Conservation (phyloP, 106 monocot species). For the Phalaenopsis equestris region DNA sequence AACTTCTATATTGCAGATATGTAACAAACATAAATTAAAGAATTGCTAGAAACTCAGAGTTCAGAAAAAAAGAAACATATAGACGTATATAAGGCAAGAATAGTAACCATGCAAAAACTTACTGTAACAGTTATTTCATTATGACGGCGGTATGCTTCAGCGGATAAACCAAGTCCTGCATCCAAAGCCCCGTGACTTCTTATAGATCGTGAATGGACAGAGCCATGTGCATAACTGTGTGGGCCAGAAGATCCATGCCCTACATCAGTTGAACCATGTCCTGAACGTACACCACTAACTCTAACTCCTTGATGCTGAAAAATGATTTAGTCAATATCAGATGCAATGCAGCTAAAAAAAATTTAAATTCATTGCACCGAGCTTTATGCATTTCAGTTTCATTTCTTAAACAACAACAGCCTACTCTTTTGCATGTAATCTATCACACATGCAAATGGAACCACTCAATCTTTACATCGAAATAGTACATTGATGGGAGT, state of each 20-base stretch:
- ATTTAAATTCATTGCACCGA: not conserved
- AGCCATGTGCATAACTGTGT: not conserved
- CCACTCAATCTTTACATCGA: not conserved
- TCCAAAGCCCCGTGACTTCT: slow-evolving; percentile 30
- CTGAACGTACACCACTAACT: slow-evolving; percentile 10
- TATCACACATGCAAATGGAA: not conserved
- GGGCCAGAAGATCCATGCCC: slow-evolving; percentile 13
- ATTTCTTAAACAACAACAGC: not conserved
- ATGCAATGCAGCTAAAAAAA: not conserved
- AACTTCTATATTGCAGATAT: not conserved
- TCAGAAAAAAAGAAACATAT: not conserved
- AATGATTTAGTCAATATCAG: not conserved
- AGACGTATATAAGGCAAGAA: not conserved
- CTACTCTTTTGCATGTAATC: not conserved
- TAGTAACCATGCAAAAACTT: slow-evolving; percentile 12
- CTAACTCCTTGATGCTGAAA: slow-evolving; percentile 25
- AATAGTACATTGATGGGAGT: not conserved
- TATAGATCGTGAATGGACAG: slow-evolving; percentile 28
- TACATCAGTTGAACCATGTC: slow-evolving; percentile 3
- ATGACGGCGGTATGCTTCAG: slow-evolving; percentile 68
- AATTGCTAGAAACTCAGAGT: not conserved
- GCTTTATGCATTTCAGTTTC: not conserved
- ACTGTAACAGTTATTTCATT: slow-evolving; percentile 81
- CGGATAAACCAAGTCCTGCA: slow-evolving; percentile 24
- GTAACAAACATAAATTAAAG: not conserved